These are phyloP conservation scores for Chaetomium tenue DNA, from an alignment of 495 filamentous ascomycete genomes.

Conservation along the genomic window DNA sequence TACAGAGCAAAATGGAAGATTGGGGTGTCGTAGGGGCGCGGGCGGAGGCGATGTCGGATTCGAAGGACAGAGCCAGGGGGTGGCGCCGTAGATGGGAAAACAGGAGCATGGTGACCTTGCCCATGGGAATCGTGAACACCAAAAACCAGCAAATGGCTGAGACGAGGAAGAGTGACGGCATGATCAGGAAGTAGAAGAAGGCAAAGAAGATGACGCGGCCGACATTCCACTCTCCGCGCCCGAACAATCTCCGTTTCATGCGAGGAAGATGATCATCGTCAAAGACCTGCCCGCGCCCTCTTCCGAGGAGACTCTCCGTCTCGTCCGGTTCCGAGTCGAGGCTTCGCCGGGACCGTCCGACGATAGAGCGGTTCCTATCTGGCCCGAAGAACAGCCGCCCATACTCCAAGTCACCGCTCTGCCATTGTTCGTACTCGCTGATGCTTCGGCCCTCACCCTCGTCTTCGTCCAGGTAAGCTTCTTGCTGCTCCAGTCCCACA, in stretches of 20 bases:
- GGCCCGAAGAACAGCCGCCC: conserved; percentile 95
- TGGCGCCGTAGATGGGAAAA: conserved; percentile 91
- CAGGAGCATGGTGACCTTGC: conserved; percentile 85
- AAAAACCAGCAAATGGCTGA: conserved; percentile 90
- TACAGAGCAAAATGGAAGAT: conserved; percentile 90
- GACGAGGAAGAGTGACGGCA: conserved; percentile 81
- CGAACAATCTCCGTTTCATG: conserved; percentile 88
- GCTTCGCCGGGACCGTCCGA: conserved; percentile 86
- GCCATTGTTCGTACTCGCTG: conserved; percentile 99
- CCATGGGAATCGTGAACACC: conserved; percentile 99
- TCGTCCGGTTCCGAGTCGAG: conserved; percentile 80
- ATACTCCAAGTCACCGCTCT: conserved; percentile 94
- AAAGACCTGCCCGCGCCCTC: conserved; percentile 45
- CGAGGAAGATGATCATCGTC: conserved; percentile 50
- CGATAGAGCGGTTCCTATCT: conserved; percentile 68
- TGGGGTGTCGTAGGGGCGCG: conserved; percentile 66
- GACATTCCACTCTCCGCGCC: conserved; percentile 90
- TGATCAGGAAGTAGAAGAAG: conserved; percentile 93
- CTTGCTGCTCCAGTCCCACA: conserved; percentile 87
- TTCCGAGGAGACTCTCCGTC: conserved; percentile 83
- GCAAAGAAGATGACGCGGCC: conserved; percentile 94
- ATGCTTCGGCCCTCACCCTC: conserved; percentile 99
- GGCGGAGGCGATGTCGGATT: conserved; percentile 75
- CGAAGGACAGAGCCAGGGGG: conserved; percentile 88
- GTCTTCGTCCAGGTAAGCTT: conserved; percentile 93